These are phyloP conservation scores for Pseudogymnoascus sp. DNA, from an alignment of 2,329 filamentous ascomycete species.

Conservation along the genomic window DNA sequence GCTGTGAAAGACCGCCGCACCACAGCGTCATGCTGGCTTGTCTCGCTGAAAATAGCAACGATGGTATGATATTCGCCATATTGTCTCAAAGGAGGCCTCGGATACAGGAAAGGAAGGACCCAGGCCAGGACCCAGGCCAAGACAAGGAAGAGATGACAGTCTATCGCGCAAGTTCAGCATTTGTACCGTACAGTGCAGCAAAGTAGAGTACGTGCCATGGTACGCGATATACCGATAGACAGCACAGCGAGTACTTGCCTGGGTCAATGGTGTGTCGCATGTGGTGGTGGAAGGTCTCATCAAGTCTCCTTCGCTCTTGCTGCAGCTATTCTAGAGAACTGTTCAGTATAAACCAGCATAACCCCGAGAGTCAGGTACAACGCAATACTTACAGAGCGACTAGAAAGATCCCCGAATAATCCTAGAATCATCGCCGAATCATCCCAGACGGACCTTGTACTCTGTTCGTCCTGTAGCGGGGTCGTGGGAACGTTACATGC, in stretches of 20 bases:
- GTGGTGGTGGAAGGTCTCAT: neutral
- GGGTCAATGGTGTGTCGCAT: neutral
- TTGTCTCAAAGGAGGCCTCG: neutral
- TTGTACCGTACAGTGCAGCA: neutral
- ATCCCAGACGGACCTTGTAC: neutral
- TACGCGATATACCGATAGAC: neutral
- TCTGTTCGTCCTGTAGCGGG: neutral
- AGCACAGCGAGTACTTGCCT: neutral
- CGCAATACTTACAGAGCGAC: neutral
- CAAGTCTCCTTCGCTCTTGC: neutral
- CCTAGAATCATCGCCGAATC: neutral
- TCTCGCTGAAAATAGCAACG: neutral
- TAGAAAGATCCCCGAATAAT: neutral
- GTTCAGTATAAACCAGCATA: neutral
- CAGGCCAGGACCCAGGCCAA: neutral
- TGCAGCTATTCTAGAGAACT: neutral
- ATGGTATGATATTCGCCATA: neutral
- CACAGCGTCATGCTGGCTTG: neutral
- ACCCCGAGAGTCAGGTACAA: neutral
- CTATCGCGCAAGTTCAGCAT: neutral
- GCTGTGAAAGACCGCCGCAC: neutral
- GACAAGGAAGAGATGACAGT: neutral
- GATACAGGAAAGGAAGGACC: neutral
- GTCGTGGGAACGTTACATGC: constrained; percentile 3
- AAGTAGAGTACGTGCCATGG: neutral